Percentiles rank a stretch among this genome's conserved stretches.
phyloP scores from a whole-genome alignment of 305 asterid genomes.

The Solanum hybrid region DNA sequence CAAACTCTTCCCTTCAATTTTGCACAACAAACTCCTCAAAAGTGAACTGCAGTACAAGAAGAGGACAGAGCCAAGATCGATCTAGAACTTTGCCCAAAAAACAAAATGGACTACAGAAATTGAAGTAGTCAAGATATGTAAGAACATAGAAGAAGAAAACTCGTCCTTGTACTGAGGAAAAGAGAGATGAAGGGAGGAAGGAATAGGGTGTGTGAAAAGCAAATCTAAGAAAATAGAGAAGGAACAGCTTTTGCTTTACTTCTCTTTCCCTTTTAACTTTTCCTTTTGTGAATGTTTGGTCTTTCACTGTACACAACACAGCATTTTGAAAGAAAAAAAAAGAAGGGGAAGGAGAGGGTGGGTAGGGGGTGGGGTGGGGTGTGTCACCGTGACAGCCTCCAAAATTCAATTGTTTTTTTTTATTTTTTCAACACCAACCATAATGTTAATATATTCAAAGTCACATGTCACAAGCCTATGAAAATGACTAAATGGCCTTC shows the following conservation, averaged over 20 bases:
- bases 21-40: background rate
- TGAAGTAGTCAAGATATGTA: background rate
- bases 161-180: background rate
- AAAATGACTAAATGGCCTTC: constrained; percentile 9
- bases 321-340: constrained; percentile 1
- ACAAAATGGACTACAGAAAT: background rate
- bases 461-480: background rate
- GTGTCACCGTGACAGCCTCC: constrained; percentile 15
- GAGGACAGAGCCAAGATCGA: background rate
- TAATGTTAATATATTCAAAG: background rate
- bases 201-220: constrained; percentile 8
- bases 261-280: background rate
- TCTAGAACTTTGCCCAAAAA: background rate
- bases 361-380: background rate
- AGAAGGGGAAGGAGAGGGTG: background rate
- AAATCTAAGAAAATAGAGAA: constrained; percentile 15
- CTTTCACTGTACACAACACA: background rate
- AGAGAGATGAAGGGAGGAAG: background rate
- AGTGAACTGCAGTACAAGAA: background rate
- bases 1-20: background rate
- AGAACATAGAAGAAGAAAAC: background rate
- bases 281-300: background rate
- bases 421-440: constrained; percentile 8
- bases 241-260: constrained; percentile 16
- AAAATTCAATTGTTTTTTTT: background rate